Base-by-base conservation (phyloP, 164 flowering plant species). In the Vitis rotundifolia region DNA sequence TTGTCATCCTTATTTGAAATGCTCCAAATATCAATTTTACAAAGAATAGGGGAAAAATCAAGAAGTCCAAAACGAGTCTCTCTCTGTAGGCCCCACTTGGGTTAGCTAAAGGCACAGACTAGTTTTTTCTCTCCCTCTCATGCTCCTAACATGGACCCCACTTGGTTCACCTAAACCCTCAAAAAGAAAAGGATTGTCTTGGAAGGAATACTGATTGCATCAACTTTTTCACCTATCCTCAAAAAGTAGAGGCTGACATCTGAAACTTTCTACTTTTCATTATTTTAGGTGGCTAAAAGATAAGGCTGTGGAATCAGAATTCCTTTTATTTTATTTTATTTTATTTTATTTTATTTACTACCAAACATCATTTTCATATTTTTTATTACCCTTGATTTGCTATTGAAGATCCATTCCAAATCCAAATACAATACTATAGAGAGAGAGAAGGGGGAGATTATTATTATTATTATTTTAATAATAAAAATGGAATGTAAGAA, bases 131-230 rank as follows among this genome's bases (percentile, higher is more conserved):
- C 44, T 37, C 7, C 44, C 44, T 22, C 44, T 37, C 44, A 37
- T 37, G 44, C 44, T 37, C 7, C 44, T 37, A 37, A 37, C 6
- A 37, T 28, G 12, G 72, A 69, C 44, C 61, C 67, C 59, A 54
- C 50, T 65, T 59, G 66, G 71, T n/a, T 73, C 50, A 77, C 79
- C 79, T 28, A 77, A 68, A 64, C 59, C 63, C 71, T 53, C 22
- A 19, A 68, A 64, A 72, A 69, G 63, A 72, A 71, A 73, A 68
- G 68, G 67, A 66, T 77, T 76, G 79, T 72, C 69, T 72, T 70
- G 37, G 57, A 71, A 71, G 72, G 51, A 75, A 50, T 51, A 54
- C 68, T 63, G 52, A 53, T 48, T 15, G 54, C 58, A 60, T 60
- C 57, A 28, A 26, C 68, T 67, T 62, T 71, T 66, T 66, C 44